Evolutionary conservation across 2,329 filamentous ascomycete genomes (phyloP).

Genomic region (Cladophialophora bantiana): DNA sequence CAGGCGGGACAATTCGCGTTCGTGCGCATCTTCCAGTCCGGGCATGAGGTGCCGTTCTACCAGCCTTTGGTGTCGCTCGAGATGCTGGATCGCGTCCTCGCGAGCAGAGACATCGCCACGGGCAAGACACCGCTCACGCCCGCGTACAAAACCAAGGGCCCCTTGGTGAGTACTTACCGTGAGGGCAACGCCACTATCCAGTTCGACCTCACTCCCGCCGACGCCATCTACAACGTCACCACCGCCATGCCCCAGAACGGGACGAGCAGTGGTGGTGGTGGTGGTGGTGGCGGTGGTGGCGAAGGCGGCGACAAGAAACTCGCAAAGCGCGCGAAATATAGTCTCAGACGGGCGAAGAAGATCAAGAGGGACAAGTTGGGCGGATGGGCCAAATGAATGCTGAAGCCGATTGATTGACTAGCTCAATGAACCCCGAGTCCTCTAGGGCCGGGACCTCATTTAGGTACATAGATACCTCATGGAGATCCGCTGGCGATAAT

Average conservation of each 20-base stretch:
- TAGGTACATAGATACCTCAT: too few species aligned
- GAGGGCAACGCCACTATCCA: constrained; percentile 41
- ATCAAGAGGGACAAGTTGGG: constrained; percentile 11
- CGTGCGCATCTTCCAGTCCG: constrained; percentile 49
- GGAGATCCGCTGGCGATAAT: too few species aligned
- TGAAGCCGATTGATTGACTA: neutral
- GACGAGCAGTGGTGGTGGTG: neutral
- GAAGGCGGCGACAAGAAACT: neutral
- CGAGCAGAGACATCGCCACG: constrained; percentile 62
- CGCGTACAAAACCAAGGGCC: constrained; percentile 60
- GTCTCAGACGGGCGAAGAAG: constrained; percentile 17
- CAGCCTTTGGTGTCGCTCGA: constrained; percentile 67
- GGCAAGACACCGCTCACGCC: constrained; percentile 53
- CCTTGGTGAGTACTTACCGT: constrained; percentile 57
- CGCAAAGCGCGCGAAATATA: constrained; percentile 19
- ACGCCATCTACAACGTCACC: constrained; percentile 35
- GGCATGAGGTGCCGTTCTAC: constrained; percentile 49
- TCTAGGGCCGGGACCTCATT: neutral
- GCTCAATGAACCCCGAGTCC: neutral
- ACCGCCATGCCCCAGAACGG: constrained; percentile 35
- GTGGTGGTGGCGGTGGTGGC: neutral
- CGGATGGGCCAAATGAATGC: neutral
- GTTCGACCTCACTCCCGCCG: constrained; percentile 32
- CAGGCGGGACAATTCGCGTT: constrained; percentile 56
- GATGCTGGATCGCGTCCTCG: constrained; percentile 67